phyloP scores from a whole-genome alignment of 176 grass and related monocot genomes.

The Melocanna baccifera region DNA sequence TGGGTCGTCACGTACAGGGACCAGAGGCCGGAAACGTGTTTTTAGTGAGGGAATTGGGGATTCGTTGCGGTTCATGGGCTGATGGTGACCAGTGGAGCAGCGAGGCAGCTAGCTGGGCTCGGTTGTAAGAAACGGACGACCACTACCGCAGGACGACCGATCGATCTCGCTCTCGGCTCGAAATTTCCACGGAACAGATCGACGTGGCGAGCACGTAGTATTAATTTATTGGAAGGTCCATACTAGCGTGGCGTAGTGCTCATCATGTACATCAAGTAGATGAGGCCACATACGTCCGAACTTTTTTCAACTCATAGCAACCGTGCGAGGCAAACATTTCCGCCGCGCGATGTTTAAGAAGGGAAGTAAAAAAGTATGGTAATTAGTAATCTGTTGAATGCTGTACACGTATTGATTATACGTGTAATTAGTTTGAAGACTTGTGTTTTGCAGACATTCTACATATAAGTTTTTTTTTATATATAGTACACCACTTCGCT shows the following conservation, averaged over 20 bases:
- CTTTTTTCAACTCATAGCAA: not conserved
- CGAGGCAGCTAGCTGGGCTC: constrained; percentile 24
- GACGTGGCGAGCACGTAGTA: not conserved
- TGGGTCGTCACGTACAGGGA: not conserved
- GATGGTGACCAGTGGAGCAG: constrained; percentile 19
- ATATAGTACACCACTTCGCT: not conserved
- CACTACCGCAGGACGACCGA: not conserved
- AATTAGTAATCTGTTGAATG: not conserved
- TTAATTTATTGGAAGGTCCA: not conserved
- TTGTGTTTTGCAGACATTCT: not conserved
- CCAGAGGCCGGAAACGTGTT: constrained; percentile 29
- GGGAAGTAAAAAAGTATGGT: not conserved
- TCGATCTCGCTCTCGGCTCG: not conserved
- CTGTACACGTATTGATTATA: not conserved
- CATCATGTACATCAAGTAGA: not conserved
- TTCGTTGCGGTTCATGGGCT: not conserved
- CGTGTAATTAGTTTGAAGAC: not conserved
- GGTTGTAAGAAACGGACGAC: constrained; percentile 9
- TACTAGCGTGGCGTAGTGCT: not conserved
- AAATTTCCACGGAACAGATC: not conserved
- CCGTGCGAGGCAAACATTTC: not conserved
- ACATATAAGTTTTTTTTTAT: not conserved
- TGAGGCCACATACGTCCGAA: not conserved
- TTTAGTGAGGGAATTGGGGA: constrained; percentile 25
- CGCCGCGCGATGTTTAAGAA: not conserved